These are phyloP conservation scores for Aureobasidium sp. DNA, from an alignment of 2,329 filamentous ascomycete species.

Conservation along the genomic window DNA sequence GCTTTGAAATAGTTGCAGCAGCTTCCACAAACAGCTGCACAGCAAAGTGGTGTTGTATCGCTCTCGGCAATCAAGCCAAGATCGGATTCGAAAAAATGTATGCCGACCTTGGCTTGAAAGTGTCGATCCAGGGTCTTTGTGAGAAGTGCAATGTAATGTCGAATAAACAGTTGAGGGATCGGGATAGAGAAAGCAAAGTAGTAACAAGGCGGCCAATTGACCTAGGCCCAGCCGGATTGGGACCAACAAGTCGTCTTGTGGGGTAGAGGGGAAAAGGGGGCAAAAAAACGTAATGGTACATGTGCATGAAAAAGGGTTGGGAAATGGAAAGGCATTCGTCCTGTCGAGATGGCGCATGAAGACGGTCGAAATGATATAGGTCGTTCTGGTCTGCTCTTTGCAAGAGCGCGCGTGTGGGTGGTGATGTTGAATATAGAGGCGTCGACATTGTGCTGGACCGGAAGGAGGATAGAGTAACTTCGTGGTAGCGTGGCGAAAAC, in stretches of 20 bases:
- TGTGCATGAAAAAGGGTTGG: slow-evolving; percentile 4
- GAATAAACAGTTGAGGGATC: background rate
- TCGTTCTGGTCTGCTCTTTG: background rate
- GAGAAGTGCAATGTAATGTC: background rate
- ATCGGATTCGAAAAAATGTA: slow-evolving; percentile 16
- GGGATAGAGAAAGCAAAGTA: background rate
- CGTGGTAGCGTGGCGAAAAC: slow-evolving; percentile 10
- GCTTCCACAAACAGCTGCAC: background rate
- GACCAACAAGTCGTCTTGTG: background rate
- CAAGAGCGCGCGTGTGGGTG: background rate
- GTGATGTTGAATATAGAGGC: slow-evolving; percentile 4
- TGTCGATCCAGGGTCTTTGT: background rate
- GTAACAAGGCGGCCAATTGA: background rate
- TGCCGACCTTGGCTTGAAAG: slow-evolving; percentile 3
- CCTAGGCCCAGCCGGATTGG: background rate
- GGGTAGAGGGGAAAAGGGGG: background rate
- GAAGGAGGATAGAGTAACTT: background rate
- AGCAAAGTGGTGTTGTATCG: background rate
- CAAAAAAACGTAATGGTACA: slow-evolving; percentile 9
- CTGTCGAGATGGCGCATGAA: slow-evolving; percentile 8
- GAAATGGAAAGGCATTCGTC: slow-evolving; percentile 11
- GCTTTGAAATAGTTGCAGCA: background rate
- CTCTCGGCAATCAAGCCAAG: background rate
- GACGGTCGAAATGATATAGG: slow-evolving; percentile 3
- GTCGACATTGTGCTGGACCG: slow-evolving; percentile 3